Evolutionary conservation across 495 filamentous ascomycete genomes (phyloP), one percentile per base, ranked within the genome.

Genomic region (Pyronema domesticum): DNA sequence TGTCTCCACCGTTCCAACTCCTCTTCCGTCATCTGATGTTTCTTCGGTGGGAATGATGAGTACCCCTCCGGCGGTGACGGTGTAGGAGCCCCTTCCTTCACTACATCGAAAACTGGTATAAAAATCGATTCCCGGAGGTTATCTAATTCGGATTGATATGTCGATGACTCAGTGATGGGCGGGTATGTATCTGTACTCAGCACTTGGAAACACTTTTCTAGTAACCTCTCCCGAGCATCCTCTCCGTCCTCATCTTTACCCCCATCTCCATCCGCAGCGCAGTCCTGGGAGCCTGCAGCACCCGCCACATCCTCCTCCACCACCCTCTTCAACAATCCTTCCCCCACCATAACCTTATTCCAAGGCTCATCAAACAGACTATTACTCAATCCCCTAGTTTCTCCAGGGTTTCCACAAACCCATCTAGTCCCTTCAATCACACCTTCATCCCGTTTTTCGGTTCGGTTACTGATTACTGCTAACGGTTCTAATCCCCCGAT

Each of bases 391-490:
- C 82, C 93, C 55, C 82, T 72, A 0, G 78, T 85, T 61, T 82
- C 72, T 4, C 77, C 77, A n/a, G 73, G 72, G 14, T 72, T 65
- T 3, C 72, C 72, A 9, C 74, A 79, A 35, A 95, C 78, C 82
- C 86, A 86, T 23, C 75, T 75, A 3, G 83, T 72, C 7, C 33
- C 42, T 18, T 35, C 36, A n/a, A 64, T 61, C 8, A 63, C 58
- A 1, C 55, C 62, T 13, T 78, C 73, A 30, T 80, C 78, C 9
- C 70, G 64, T 50, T 76, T 70, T 3, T 81, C 81, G 42, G 74
- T 78, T n/a, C 91, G 80, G 65, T 98, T 98, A 44, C 84, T 91
- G 43, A 98, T 77, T 56, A 96, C 80, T 15, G 86, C 86, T 46
- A 98, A 65, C 5, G 82, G 81, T 63, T 86, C 77, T 14, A 80